Evolutionary conservation across 129 eudicot genomes (phyloP), one percentile per base, ranked within the genome.

Genomic region (Flaveria trinervia): DNA sequence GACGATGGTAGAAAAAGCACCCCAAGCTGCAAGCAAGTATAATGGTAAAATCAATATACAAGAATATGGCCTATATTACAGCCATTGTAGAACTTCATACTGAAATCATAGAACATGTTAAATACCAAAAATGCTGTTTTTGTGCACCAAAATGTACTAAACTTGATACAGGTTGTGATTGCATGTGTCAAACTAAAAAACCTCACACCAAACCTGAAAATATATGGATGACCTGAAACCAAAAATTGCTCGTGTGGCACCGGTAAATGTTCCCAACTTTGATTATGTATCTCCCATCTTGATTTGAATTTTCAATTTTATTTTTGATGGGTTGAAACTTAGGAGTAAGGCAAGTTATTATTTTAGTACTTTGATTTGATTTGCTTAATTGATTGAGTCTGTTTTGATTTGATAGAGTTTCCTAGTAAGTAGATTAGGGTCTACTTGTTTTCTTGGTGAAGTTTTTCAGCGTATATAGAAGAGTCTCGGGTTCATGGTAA

Each of bases 1-100:
- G 85, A 33, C 49, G 86, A 75, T 45, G 97, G 99, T 79, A 95
- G 80, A 84, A 91, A 85, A 79, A 95, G 91, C 81, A 95, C 97
- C 16, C 99, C 99, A 11, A 95, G 96, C 99, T 95, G 88, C 65
- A 55, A 68, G 72, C 33, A 28, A 49, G 55, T 75, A 41, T 26
- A 48, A 72, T 65, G 12, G 70, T 75, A 36, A 65, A 60, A 23
- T 43, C 77, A 79, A 66, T 69, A 69, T 64, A 50, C 13, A 48
- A 10, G 70, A 26, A 77, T 25, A n/a, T 15, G 18, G 76, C 18
- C 41, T 61, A 13, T 68, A n/a, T 20, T 65, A 49, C n/a, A 49
- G 7, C 54, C 54, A 2, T 4, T n/a, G 0, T 49, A 11, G 1
- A 12, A 49, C 17, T 13, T 49, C 54, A 49, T 13, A 49, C 54